Evolutionary conservation across 2,329 filamentous ascomycete genomes (phyloP).

Genomic region (Aspergillus pseudoterreus): DNA sequence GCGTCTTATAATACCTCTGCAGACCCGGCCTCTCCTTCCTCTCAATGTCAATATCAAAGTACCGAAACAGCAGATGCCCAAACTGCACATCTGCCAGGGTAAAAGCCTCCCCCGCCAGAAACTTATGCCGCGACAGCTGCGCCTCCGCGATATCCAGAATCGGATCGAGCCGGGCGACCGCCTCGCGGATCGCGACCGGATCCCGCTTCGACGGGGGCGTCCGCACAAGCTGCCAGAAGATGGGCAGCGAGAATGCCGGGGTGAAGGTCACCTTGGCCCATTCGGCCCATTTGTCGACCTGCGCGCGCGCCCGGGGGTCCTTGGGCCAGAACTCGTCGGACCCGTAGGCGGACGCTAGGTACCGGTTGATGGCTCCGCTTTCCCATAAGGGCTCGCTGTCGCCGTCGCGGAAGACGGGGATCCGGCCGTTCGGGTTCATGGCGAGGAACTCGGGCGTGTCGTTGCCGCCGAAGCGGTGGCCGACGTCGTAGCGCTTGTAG

Average conservation of each 20-base stretch:
- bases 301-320: neutral
- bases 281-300: slow-evolving; percentile 1
- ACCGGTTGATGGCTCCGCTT: neutral
- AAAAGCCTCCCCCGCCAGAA: neutral
- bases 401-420: neutral
- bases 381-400: neutral
- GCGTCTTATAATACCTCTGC: neutral
- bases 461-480: neutral
- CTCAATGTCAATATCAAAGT: neutral
- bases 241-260: neutral
- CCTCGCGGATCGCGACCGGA: neutral
- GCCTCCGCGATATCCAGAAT: neutral
- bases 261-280: neutral
- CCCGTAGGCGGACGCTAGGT: neutral
- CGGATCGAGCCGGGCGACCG: neutral
- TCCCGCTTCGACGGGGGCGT: neutral
- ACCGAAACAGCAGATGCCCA: neutral
- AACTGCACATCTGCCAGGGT: neutral
- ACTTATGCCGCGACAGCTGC: neutral
- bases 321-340: neutral
- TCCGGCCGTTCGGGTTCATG: neutral
- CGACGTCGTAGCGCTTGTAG: neutral
- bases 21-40: neutral
- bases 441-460: neutral
- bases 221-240: neutral